These are phyloP conservation scores for Eurotiales sp. DNA, from an alignment of 2,329 filamentous ascomycete genomes.

Conservation along the genomic window DNA sequence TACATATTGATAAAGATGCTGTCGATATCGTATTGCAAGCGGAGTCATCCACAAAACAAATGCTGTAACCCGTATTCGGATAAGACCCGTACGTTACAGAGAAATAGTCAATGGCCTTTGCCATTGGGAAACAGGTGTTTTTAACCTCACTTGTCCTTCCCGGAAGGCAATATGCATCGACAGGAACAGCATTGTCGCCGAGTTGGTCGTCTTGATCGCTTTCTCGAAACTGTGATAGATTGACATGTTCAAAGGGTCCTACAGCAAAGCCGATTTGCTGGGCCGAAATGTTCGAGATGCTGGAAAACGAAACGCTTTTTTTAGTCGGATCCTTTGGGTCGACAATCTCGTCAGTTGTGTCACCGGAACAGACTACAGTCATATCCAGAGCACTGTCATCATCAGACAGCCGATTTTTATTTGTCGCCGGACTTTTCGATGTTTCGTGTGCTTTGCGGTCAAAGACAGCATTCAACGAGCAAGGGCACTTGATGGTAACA, in stretches of 20 bases:
- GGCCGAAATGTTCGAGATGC: conserved; percentile 70
- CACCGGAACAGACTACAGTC: conserved; percentile 85
- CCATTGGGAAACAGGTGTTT: conserved; percentile 81
- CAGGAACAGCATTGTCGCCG: conserved; percentile 78
- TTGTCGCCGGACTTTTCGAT: conserved; percentile 16
- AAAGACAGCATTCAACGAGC: conserved; percentile 75
- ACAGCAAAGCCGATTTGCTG: conserved; percentile 91
- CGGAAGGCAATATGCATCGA: conserved; percentile 89
- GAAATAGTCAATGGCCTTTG: conserved; percentile 84
- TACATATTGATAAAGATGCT: conserved; percentile 83
- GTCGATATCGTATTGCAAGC: conserved; percentile 69
- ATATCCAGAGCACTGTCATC: conserved; percentile 88
- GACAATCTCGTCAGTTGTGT: conserved; percentile 75
- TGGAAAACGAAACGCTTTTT: conserved; percentile 83
- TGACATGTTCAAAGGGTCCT: conserved; percentile 90
- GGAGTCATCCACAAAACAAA: conserved; percentile 92
- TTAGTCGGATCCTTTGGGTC: conserved; percentile 74
- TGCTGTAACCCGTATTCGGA: conserved; percentile 85
- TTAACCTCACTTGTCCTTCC: conserved; percentile 75
- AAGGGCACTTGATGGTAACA: conserved; percentile 78
- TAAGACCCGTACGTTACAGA: conserved; percentile 85
- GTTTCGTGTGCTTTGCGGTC: conserved; percentile 31
- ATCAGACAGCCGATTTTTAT: conserved; percentile 48
- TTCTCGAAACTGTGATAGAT: conserved; percentile 82
- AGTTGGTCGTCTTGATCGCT: conserved; percentile 90